A percentile compares a stretch with the other conserved stretches of the same genome.
Conservation (phyloP, 257 asterid genomes). For the Penstemon newberryi region DNA sequence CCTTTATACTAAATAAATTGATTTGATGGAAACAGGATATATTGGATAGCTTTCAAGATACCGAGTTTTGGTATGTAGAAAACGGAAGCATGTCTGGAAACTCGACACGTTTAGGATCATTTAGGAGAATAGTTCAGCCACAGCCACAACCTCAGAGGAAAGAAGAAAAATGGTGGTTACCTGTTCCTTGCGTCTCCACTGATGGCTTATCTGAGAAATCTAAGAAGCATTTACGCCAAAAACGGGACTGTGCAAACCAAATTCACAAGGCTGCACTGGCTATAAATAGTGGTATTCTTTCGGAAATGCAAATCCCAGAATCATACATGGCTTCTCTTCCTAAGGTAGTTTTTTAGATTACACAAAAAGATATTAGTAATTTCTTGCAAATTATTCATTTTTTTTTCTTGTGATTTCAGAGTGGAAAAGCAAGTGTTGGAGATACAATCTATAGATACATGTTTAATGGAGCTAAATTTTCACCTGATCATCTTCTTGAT, state of each 20-base stretch:
- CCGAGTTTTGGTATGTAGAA: slow-evolving; percentile 88
- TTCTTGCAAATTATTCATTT: not conserved
- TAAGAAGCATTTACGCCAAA: slow-evolving; percentile 60
- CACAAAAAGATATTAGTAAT: too few relatives aligned
- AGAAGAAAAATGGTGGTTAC: slow-evolving; percentile 93
- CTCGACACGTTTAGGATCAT: slow-evolving; percentile 67
- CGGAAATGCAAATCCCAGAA: slow-evolving; percentile 89
- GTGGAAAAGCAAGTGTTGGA: slow-evolving; percentile 83
- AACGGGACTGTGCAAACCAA: slow-evolving; percentile 71
- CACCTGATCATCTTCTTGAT: slow-evolving; percentile 63
- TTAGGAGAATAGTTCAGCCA: slow-evolving; percentile 60
- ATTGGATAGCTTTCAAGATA: slow-evolving; percentile 71
- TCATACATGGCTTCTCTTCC: slow-evolving; percentile 82
- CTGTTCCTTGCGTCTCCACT: slow-evolving; percentile 66
- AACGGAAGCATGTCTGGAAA: slow-evolving; percentile 66
- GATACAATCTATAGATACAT: slow-evolving; percentile 70
- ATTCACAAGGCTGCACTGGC: slow-evolving; percentile 96
- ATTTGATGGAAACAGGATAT: slow-evolving; percentile 51
- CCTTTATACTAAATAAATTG: not conserved
- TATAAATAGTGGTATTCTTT: slow-evolving; percentile 63
- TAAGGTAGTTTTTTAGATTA: slow-evolving; percentile 47
- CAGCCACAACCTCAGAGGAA: slow-evolving; percentile 64
- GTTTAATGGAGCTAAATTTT: slow-evolving; percentile 58
- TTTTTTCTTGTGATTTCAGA: slow-evolving; percentile 41
- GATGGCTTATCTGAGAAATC: slow-evolving; percentile 71